Percentiles rank a stretch among this genome's conserved stretches.
Conservation (phyloP, 495 filamentous ascomycete species). For the Hyaloscypha finlandica region DNA sequence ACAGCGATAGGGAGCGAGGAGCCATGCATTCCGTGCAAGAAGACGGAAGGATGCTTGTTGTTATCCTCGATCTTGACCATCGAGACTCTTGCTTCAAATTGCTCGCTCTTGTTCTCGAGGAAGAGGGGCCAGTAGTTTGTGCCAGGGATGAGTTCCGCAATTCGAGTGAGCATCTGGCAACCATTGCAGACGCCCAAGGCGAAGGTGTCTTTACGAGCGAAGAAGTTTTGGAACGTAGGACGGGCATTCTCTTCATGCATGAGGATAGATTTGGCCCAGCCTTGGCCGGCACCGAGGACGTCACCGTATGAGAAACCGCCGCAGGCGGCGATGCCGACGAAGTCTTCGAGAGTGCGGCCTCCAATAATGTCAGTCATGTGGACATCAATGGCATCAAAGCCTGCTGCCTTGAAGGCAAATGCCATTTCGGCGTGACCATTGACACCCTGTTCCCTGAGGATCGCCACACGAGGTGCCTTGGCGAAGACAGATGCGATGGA, state of each 20-base stretch:
- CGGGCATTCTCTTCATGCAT: conserved; percentile 72
- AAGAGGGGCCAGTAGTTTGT: conserved; percentile 85
- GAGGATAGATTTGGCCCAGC: conserved; percentile 95
- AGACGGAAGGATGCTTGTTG: conserved; percentile 73
- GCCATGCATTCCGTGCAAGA: conserved; percentile 89
- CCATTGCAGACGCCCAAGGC: conserved; percentile 96
- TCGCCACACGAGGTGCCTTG: conserved; percentile 83
- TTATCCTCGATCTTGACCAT: conserved; percentile 75
- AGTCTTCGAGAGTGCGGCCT: conserved; percentile 74
- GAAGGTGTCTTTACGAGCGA: conserved; percentile 87
- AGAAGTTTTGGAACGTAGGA: conserved; percentile 79
- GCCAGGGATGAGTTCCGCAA: conserved; percentile 85
- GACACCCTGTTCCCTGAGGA: conserved; percentile 91
- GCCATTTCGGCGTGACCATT: conserved; percentile 98
- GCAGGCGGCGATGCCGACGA: conserved; percentile 87
- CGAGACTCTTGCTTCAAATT: conserved; percentile 87
- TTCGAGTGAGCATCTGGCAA: conserved; percentile 87
- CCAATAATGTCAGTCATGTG: conserved; percentile 95
- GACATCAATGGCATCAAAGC: conserved; percentile 89
- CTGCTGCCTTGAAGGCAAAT: conserved; percentile 89
- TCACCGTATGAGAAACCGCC: conserved; percentile 98
- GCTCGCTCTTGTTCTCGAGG: conserved; percentile 79
- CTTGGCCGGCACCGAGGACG: conserved; percentile 89
- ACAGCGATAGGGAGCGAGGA: conserved; percentile 83
- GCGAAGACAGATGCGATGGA: conserved; percentile 68